Base-by-base conservation (phyloP, 2,329 filamentous ascomycete genomes). In the Cytospora leucostoma region DNA sequence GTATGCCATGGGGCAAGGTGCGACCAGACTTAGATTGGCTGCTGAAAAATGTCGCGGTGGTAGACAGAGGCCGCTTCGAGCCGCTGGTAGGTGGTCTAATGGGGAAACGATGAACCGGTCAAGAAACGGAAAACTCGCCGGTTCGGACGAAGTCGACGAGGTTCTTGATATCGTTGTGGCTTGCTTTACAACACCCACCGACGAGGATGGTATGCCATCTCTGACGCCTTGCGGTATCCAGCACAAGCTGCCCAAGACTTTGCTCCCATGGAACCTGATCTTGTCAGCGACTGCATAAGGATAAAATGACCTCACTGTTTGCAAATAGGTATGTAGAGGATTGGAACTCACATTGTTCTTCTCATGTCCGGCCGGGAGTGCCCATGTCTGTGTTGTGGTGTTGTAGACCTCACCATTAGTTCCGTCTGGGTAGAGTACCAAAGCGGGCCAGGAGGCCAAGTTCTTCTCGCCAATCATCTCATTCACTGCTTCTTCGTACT, bases 401-500 rank as follows among this genome's bases (percentile, higher is more conserved):
- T 90, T 84, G 74, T 90, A 90, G 0, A 87, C 80, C 73, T 89
- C 85, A 0, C 86, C 86, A 54, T 86, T 87, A 1, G 88, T 89
- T 0, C 88, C 88, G 71, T 91, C 88, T 0, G 88, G 88, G 71
- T 90, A 90, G 19, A 90, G 68, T 5, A 90, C 82, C 59, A 90
- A 72, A 21, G 77, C 79, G 1, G 86, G 86, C 76, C 79, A 81
- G 7, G 71, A 69, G 0, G 65, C 21, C 1, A 79, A 59, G 15
- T 73, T 68, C 0, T 76, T 75, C 4, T 72, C 67, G 4, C 70
- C 58, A 1, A 79, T 62, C 67, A 84, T 59, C n/a, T 63, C 66
- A 11, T 66, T 63, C 17, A 87, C 71, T 10, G 76, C 79, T 4
- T 74, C 76, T 68, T 88, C 84, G 57, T 84, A 88, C 56, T 81